phyloP scores from a whole-genome alignment of 2,329 filamentous ascomycete species.

The Blastomyces gilchristii region DNA sequence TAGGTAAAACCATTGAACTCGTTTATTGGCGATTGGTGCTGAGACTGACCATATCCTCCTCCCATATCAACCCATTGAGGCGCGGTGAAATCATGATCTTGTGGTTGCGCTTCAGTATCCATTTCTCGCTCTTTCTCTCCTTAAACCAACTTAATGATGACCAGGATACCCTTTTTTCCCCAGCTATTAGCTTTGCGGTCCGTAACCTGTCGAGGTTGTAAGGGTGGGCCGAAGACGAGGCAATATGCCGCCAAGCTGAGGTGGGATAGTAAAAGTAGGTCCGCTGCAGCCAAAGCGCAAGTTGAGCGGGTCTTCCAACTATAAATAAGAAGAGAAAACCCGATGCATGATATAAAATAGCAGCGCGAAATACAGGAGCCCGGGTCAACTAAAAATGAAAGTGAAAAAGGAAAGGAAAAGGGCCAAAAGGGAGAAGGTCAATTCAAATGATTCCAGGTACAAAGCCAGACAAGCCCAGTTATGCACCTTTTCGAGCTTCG shows the following conservation, averaged over 20 bases:
- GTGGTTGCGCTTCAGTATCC: slow-evolving; percentile 38
- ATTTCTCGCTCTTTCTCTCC: slow-evolving; percentile 19
- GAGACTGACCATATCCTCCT: slow-evolving; percentile 41
- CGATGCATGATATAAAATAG: slow-evolving; percentile 1
- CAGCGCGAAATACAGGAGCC: background rate
- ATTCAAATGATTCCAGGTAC: slow-evolving; percentile 6
- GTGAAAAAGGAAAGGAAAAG: background rate
- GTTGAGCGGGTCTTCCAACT: slow-evolving; percentile 5
- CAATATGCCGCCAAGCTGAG: background rate
- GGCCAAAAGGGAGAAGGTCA: background rate
- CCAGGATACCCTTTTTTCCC: background rate
- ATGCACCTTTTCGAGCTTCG: slow-evolving; percentile 6
- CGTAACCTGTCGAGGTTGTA: background rate
- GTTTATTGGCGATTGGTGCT: slow-evolving; percentile 59
- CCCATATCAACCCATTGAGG: slow-evolving; percentile 39
- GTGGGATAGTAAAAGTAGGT: background rate
- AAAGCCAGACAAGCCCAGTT: background rate
- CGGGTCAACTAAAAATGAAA: background rate
- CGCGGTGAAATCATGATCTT: slow-evolving; percentile 36
- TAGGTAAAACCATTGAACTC: slow-evolving; percentile 59
- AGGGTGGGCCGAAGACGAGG: background rate
- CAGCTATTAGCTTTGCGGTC: background rate
- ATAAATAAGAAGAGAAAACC: slow-evolving; percentile 4
- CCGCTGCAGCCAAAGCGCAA: slow-evolving; percentile 1
- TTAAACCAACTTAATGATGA: background rate